phyloP scores from a whole-genome alignment of 2,329 filamentous ascomycete species.

The Hymenoscyphus albidus region DNA sequence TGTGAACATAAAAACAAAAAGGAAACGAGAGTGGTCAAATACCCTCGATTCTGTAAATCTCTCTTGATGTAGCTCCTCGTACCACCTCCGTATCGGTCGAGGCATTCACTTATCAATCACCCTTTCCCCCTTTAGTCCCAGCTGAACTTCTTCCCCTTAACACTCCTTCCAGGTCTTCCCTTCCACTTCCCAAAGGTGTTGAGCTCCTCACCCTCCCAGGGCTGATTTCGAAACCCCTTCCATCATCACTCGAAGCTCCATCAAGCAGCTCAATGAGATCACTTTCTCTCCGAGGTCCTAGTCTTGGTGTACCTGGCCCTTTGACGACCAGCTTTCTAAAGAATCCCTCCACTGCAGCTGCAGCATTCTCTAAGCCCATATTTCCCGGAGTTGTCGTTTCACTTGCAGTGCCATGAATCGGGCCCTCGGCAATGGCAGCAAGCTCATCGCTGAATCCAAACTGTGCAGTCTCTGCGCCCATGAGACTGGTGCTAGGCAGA shows the following conservation, averaged over 20 bases:
- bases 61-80: background rate
- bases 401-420: constrained; percentile 17
- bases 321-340: constrained; percentile 74
- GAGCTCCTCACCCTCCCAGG: constrained; percentile 20
- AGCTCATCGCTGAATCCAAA: constrained; percentile 45
- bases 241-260: constrained; percentile 54
- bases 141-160: constrained; percentile 18
- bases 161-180: constrained; percentile 23
- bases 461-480: constrained; percentile 56
- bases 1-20: constrained; percentile 1
- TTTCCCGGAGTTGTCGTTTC: constrained; percentile 43
- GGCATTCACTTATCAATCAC: constrained; percentile 18
- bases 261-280: constrained; percentile 73
- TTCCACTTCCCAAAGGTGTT: constrained; percentile 25
- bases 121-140: constrained; percentile 26
- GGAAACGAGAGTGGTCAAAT: background rate
- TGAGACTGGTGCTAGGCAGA: constrained; percentile 62
- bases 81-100: background rate
- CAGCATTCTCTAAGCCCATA: constrained; percentile 70
- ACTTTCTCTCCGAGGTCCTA: constrained; percentile 41
- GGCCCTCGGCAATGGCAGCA: constrained; percentile 44
- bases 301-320: constrained; percentile 48
- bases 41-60: background rate
- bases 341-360: constrained; percentile 86
- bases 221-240: constrained; percentile 34